phyloP scores from a whole-genome alignment of 2,329 filamentous ascomycete genomes.

The Epichloe gansuensis region DNA sequence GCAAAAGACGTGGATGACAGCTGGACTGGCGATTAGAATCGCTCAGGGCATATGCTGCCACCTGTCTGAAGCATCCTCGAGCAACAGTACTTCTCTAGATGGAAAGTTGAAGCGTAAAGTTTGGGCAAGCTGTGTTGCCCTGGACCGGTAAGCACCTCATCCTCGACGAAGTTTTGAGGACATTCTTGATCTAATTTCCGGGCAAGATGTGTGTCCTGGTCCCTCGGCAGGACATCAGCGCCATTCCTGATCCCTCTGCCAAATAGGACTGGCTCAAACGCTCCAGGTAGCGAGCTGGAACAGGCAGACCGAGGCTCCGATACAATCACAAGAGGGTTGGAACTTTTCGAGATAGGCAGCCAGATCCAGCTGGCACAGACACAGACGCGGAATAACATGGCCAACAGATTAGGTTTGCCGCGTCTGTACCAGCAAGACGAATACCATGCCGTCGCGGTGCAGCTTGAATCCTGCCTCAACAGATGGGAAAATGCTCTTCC shows the following conservation, averaged over 20 bases:
- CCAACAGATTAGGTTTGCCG: constrained; percentile 1
- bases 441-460: constrained; percentile 4
- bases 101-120: not conserved
- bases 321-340: not conserved
- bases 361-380: constrained; percentile 6
- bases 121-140: not conserved
- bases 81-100: not conserved
- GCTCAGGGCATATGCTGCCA: not conserved
- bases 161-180: no score
- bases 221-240: not conserved
- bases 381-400: constrained; percentile 3
- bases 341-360: constrained; percentile 27
- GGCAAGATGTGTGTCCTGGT: not conserved
- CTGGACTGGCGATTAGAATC: not conserved
- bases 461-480: constrained; percentile 4
- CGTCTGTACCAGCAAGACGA: constrained; percentile 4
- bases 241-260: not conserved
- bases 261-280: not conserved
- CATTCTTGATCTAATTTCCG: no score
- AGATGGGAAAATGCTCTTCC: constrained; percentile 3
- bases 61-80: not conserved
- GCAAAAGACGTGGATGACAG: constrained; percentile 1
- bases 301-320: not conserved
- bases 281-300: not conserved
- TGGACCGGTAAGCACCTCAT: not conserved